Base-by-base conservation (phyloP, 495 filamentous ascomycete genomes). In the Astrocystis sublimbata region DNA sequence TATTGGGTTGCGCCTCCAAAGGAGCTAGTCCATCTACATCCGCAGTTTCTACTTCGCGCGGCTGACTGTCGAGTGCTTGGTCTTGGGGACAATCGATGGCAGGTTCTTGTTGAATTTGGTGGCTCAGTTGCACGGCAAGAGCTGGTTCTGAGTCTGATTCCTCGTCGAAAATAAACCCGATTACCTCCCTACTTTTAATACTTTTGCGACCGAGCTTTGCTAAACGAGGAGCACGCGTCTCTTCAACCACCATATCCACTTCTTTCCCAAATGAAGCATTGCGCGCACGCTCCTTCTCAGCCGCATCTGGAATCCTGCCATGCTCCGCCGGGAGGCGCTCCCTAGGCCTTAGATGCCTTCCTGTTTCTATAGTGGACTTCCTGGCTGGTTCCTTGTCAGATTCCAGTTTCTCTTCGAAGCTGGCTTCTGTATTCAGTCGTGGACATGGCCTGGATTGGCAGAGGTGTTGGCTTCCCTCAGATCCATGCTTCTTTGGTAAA, bases 111-210 rank as follows among this genome's bases (percentile, higher is more conserved):
- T n/a, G 53, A 7, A 12, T 12, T 33, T 33, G n/a, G 9, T 26
- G 6, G 21, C 31, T 33, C 36, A 21, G 61, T 30, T 30, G 33
- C 26, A 43, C 53, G 15, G 13, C 35, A 30, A 28, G 31, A 36
- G 13, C 2, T 26, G 36, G 33, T 21, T 70, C 61, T 21, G 36
- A 50, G 28, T 70, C 61, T 21, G 36, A 50, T 57, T 68, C 65
- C 36, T 72, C 65, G 9, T 71, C 67, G 9, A 70, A 69, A 28
- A 76, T 31, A 47, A 71, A 72, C 6, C 79, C 78, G 35, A 81
- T 74, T 9, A 81, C 55, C 36, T 81, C 79, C 41, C 63, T 76
- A 58, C 79, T 81, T 50, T 70, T 76, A 52, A 79, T 65, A 57
- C 72, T 69, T 61, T 68, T 80, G 33, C 71, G 74, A n/a, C 71